Evolutionary conservation across 2,329 filamentous ascomycete species (phyloP).

Genomic region (Immersiporthe knoxdaviesiana): DNA sequence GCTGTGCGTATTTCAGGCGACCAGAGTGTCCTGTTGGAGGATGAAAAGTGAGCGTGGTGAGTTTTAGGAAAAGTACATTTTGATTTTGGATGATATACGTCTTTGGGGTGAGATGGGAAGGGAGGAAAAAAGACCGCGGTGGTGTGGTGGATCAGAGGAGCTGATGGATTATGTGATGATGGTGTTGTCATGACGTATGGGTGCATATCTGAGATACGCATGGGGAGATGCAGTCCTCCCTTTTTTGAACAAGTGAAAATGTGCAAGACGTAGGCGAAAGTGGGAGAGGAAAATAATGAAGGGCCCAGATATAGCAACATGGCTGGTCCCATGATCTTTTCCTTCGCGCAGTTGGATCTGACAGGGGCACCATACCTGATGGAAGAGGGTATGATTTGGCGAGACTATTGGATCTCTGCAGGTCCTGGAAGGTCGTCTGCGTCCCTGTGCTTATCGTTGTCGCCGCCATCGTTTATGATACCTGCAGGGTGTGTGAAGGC

Average conservation of each 20-base stretch:
- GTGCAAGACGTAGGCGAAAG: constrained; percentile 1
- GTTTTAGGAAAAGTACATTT: neutral
- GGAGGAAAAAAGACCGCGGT: neutral
- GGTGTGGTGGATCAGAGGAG: constrained; percentile 8
- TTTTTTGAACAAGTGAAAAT: neutral
- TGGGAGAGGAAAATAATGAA: neutral
- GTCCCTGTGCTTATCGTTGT: constrained; percentile 27
- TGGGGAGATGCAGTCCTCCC: constrained; percentile 1
- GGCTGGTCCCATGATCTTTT: neutral
- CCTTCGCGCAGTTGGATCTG: neutral
- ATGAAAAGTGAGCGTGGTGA: neutral
- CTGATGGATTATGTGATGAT: neutral
- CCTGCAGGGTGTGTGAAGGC: neutral
- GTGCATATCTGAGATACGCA: constrained; percentile 15
- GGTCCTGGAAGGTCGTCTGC: constrained; percentile 27
- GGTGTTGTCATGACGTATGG: constrained; percentile 21
- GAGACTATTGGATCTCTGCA: constrained; percentile 16
- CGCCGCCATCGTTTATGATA: constrained; percentile 23
- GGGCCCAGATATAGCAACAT: constrained; percentile 3
- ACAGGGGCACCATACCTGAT: constrained; percentile 25
- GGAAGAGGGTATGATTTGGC: constrained; percentile 4
- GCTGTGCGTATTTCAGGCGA: constrained; percentile 70
- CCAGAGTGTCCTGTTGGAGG: constrained; percentile 39
- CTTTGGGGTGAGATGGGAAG: neutral
- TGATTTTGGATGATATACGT: neutral